phyloP scores from a whole-genome alignment of 2,329 filamentous ascomycete genomes.

The Colletotrichum phormii region DNA sequence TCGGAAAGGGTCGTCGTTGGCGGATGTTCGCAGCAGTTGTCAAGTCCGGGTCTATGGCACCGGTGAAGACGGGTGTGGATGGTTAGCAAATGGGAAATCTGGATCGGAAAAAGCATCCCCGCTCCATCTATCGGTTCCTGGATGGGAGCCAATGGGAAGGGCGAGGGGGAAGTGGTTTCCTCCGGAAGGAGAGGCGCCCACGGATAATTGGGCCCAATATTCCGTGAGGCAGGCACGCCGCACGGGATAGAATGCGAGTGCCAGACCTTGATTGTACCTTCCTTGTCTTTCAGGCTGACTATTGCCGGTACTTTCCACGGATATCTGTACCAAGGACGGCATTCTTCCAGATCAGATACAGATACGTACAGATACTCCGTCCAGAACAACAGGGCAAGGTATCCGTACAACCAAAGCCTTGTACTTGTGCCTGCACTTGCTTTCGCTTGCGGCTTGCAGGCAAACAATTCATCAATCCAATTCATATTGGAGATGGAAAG shows the following conservation, averaged over 20 bases:
- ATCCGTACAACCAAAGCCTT: background rate
- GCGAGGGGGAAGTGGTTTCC: slow-evolving; percentile 7
- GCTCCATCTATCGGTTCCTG: background rate
- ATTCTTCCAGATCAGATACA: background rate
- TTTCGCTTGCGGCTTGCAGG: background rate
- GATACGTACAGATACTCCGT: background rate
- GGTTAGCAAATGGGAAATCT: slow-evolving; percentile 23
- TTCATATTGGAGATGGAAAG: background rate
- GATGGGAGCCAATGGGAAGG: slow-evolving; percentile 21
- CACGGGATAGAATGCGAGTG: too few relatives aligned
- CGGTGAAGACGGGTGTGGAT: slow-evolving; percentile 27
- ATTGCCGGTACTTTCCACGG: too few relatives aligned
- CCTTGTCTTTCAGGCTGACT: background rate
- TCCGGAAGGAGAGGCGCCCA: background rate
- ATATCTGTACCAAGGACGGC: too few relatives aligned
- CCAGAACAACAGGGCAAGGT: background rate
- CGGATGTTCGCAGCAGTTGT: slow-evolving; percentile 34
- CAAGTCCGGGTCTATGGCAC: slow-evolving; percentile 36
- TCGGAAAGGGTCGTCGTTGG: slow-evolving; percentile 28
- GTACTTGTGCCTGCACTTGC: background rate
- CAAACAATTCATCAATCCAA: slow-evolving; percentile 3
- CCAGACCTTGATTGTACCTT: background rate
- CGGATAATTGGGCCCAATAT: background rate
- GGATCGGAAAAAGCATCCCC: slow-evolving; percentile 26
- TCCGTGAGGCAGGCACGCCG: background rate